phyloP scores from a whole-genome alignment of 2,329 filamentous ascomycete species.

The Tolypocladium guangdongense region DNA sequence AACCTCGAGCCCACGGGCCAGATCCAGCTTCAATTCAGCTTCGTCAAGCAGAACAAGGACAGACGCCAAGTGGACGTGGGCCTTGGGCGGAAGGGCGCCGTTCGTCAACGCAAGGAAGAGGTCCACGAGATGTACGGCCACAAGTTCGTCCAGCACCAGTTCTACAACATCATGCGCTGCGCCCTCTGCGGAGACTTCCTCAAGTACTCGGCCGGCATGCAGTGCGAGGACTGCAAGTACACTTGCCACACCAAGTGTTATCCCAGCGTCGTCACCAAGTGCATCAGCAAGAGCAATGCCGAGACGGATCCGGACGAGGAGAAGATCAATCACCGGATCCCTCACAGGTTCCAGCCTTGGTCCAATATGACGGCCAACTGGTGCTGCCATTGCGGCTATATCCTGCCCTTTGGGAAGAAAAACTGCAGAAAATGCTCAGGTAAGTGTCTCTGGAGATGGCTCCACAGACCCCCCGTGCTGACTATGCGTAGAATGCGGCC shows the following conservation, averaged over 20 bases:
- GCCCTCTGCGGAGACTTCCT: slow-evolving; percentile 95
- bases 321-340: slow-evolving; percentile 98
- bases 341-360: slow-evolving; percentile 93
- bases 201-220: slow-evolving; percentile 98
- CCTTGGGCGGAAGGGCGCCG: slow-evolving; percentile 87
- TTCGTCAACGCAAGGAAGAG: slow-evolving; percentile 95
- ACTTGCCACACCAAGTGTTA: slow-evolving; percentile 99
- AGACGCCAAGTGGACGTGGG: slow-evolving; percentile 76
- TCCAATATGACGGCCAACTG: slow-evolving; percentile 97
- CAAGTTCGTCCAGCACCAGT: slow-evolving; percentile 97
- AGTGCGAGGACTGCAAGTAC: slow-evolving; percentile 99
- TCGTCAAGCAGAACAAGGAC: slow-evolving; percentile 82
- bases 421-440: slow-evolving; percentile 87
- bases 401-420: slow-evolving; percentile 88
- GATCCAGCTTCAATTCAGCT: slow-evolving; percentile 84
- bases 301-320: slow-evolving; percentile 98
- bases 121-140: slow-evolving; percentile 98
- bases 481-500: slow-evolving; percentile 60
- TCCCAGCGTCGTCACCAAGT: slow-evolving; percentile 92
- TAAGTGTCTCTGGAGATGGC: slow-evolving; percentile 27
- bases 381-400: slow-evolving; percentile 98
- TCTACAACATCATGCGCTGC: slow-evolving; percentile 99
- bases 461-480: not conserved
- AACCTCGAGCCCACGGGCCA: slow-evolving; percentile 88
- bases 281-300: slow-evolving; percentile 98